Evolutionary conservation across 352 stramenopile species (phyloP).

Genomic region (Phytophthora lateralis): DNA sequence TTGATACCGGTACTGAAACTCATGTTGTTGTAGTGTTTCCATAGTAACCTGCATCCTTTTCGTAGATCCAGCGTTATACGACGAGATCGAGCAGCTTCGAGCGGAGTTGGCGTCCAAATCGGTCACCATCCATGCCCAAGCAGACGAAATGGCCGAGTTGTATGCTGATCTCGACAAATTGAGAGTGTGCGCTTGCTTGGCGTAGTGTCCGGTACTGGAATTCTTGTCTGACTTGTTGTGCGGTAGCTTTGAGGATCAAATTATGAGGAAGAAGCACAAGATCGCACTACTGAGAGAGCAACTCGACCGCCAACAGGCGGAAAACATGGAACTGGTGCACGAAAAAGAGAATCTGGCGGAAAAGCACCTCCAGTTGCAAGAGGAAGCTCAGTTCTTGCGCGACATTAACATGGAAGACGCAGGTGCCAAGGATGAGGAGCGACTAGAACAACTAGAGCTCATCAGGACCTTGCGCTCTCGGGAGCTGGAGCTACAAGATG

Average conservation of each 20-base stretch:
- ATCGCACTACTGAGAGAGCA: conserved; percentile 48
- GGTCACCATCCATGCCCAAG: conserved; percentile 62
- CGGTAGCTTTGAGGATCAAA: conserved; percentile 41
- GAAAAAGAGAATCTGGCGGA: conserved; percentile 54
- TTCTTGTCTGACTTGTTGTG: neutral
- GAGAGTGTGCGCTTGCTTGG: conserved; percentile 22
- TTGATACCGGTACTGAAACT: conserved; percentile 7
- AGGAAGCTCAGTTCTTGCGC: conserved; percentile 63
- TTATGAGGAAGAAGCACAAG: conserved; percentile 43
- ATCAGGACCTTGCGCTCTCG: conserved; percentile 53
- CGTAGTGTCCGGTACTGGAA: neutral
- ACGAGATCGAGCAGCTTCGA: conserved; percentile 65
- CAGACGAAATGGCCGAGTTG: conserved; percentile 61
- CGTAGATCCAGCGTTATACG: conserved; percentile 41
- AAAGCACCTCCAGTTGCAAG: conserved; percentile 47
- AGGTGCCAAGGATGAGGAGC: conserved; percentile 58
- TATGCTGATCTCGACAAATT: conserved; percentile 68
- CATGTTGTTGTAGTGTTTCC: neutral
- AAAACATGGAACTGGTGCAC: conserved; percentile 60
- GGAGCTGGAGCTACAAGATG: conserved; percentile 53
- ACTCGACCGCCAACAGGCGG: conserved; percentile 45
- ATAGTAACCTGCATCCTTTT: neutral
- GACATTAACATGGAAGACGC: conserved; percentile 57
- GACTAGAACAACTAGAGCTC: conserved; percentile 61
- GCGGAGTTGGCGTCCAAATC: conserved; percentile 62